Evolutionary conservation across 495 filamentous ascomycete species (phyloP), one percentile per base, ranked within the genome.

Genomic region (Hypoxylon crocopeplum): DNA sequence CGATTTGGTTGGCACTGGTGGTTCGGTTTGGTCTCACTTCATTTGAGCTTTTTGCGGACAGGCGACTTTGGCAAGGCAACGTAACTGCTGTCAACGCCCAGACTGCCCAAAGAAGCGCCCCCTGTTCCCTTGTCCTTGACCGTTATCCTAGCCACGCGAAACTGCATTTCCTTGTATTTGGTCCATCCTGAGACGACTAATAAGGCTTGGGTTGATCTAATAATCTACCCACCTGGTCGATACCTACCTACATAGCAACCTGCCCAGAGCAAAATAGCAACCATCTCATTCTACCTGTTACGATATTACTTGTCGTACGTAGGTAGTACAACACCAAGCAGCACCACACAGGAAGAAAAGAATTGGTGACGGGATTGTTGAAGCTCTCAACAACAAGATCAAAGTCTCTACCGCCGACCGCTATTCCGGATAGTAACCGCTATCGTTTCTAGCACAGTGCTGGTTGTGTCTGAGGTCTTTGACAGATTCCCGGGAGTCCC

Each of bases 201-300:
- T 56, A 49, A 52, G 54, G 51, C 56, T 51, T 34, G 51, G 36
- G 27, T 45, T 62, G 24, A 51, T 38, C 58, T 56, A 45, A 40
- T 52, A 50, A 36, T 34, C 54, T 32, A 33, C 46, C 24, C 42
- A 16, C 34, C 37, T 36, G 40, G 16, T 37, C 30, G 36, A 44
- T 48, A 48, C 58, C 49, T 54, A 37, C 19, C 47, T 5, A 39
- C 33, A 12, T 19, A 38, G 48, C 49, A 65, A 65, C 55, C 49
- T 48, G 55, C 60, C 27, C 41, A 74, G 67, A 70, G 62, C 69
- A 70, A 76, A 59, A 55, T 60, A 70, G 68, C 75, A 76, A 69
- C 69, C 66, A 59, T 30, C 33, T 16, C 25, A 54, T 49, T 42
- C 16, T 58, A 45, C 68, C 24, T 69, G 74, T 69, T 17, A 59